Conservation (phyloP, 2,329 filamentous ascomycete species). For the Fusarium sulawesiense region DNA sequence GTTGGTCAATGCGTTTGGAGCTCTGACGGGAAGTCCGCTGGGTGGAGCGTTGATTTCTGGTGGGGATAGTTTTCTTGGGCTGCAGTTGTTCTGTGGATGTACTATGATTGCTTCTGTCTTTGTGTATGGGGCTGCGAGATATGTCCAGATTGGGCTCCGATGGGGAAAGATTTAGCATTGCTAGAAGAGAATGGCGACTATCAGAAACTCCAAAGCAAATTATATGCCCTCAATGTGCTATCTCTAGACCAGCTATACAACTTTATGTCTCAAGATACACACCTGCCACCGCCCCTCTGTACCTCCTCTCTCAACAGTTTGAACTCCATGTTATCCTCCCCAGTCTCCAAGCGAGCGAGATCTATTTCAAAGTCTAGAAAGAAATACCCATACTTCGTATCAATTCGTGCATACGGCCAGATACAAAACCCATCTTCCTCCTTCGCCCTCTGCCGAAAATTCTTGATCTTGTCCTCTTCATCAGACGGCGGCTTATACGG, state of each 20-base stretch:
- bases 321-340: background rate
- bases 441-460: background rate
- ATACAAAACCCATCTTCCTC: background rate
- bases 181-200: too few relatives aligned
- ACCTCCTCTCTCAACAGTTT: background rate
- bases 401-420: constrained; percentile 4
- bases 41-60: background rate
- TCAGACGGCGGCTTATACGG: background rate
- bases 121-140: background rate
- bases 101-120: background rate
- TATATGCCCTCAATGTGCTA: background rate
- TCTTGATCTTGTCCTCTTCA: background rate
- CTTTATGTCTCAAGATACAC: too few relatives aligned
- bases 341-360: background rate
- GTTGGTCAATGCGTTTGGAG: background rate
- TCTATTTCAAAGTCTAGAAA: background rate
- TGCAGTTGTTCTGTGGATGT: background rate
- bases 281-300: background rate
- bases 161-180: background rate
- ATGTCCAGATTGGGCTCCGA: fast-evolving
- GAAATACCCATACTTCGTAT: background rate
- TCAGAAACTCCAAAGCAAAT: too few relatives aligned
- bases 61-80: background rate
- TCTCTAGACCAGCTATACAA: background rate
- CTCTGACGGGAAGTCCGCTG: background rate